These are phyloP conservation scores for Xylaria sp. DNA, from an alignment of 2,329 filamentous ascomycete genomes.

Conservation along the genomic window DNA sequence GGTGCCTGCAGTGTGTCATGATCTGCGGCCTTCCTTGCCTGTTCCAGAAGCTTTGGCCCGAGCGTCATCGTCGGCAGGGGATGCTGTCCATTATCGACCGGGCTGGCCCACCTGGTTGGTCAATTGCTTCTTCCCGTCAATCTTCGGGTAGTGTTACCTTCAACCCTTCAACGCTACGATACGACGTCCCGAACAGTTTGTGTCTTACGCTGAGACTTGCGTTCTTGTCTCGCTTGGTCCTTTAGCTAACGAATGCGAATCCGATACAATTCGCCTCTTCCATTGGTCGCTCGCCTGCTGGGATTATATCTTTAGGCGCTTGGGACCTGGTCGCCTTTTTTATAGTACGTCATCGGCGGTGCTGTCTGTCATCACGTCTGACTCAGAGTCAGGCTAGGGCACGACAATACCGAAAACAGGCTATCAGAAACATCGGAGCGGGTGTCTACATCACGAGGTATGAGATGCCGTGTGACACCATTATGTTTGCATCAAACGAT, in stretches of 20 bases:
- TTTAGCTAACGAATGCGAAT: neutral
- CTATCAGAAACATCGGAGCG: neutral
- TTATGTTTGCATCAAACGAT: neutral
- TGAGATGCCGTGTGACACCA: neutral
- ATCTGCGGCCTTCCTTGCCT: slow-evolving; percentile 37
- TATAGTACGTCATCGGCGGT: slow-evolving; percentile 19
- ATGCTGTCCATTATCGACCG: slow-evolving; percentile 20
- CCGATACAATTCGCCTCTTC: neutral
- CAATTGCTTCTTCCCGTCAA: slow-evolving; percentile 22
- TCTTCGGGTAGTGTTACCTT: neutral
- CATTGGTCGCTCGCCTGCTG: neutral
- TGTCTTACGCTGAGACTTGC: neutral
- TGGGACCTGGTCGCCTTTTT: neutral
- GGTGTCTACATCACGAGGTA: neutral
- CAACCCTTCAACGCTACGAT: neutral
- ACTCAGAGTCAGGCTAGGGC: slow-evolving; percentile 20
- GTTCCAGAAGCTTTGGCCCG: slow-evolving; percentile 43
- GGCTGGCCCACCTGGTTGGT: slow-evolving; percentile 33
- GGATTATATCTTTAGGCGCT: neutral
- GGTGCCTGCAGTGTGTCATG: slow-evolving; percentile 30
- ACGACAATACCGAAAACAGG: neutral
- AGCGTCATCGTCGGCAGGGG: slow-evolving; percentile 32
- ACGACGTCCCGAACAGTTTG: neutral
- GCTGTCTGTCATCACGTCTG: slow-evolving; percentile 19
- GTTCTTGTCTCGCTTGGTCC: neutral